Base-by-base conservation (phyloP, 306 rosid genomes). In the Vachellia pachyceras region DNA sequence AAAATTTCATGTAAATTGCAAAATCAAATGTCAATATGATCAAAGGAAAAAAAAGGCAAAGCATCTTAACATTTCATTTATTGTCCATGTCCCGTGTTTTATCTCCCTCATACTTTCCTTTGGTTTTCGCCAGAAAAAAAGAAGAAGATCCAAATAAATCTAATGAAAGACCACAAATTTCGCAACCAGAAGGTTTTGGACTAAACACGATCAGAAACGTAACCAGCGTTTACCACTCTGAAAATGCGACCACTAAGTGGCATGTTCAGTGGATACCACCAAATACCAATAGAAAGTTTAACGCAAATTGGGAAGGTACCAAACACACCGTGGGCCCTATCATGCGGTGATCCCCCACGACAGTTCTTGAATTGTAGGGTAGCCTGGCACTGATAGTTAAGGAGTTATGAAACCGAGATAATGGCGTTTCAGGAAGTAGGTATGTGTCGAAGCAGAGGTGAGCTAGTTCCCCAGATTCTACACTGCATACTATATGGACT, bases 321-420 rank as follows among this genome's bases (percentile, higher is more conserved):
- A 60, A 46, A 23, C 14, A 12, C 37, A 61, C n/a, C 12, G 78
- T 82, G 55, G 80, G 76, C 6, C 77, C 79, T 6, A 41, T 76
- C 86, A 79, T 76, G 76, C 75, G 86, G 84, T 45, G 52, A 71
- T 29, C 84, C 77, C 84, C 20, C 85, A 69, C 81, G 23, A 49
- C 49, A 50, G 77, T 23, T 41, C 71, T 44, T 46, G 89, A 49
- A 87, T 76, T 37, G 20, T 39, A 14, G 46, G 54, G 61, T 15
- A 47, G 69, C 79, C 11, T 69, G 58, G 8, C 79, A 76, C 86
- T 69, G 44, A 47, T 5, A 78, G 58, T 69, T n/a, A 55, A n/a
- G 63, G 8, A 55, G 60, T n/a, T 45, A 68, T 78, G 57, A 52
- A 68, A 52, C 49, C 78, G 80, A 60, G 77, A 70, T 72, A 77